These are phyloP conservation scores for Zygoascus sp. DNA, from an alignment of 1,139 yeast genomes.

Conservation along the genomic window DNA sequence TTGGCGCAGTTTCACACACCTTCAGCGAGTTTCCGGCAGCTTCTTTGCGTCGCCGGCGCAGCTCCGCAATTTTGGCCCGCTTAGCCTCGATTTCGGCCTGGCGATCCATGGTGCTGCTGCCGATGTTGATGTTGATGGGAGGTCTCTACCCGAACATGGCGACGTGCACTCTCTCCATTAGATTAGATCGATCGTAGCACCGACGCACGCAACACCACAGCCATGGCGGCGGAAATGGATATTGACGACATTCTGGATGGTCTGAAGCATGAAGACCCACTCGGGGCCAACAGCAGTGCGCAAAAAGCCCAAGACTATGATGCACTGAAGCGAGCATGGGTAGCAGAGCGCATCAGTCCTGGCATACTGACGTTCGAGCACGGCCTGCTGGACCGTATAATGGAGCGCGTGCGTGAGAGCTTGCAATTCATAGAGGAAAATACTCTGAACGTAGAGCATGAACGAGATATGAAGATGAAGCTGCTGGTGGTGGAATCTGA, in stretches of 20 bases:
- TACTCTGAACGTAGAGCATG: conserved; percentile 47
- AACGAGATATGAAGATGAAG: conserved; percentile 64
- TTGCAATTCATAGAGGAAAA: conserved; percentile 64
- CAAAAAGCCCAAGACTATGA: conserved; percentile 7
- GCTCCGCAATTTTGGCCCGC: conserved; percentile 43
- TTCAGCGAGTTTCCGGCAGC: conserved; percentile 6
- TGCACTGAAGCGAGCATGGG: conserved; percentile 61
- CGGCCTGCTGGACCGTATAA: conserved; percentile 51
- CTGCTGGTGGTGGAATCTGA: conserved; percentile 87
- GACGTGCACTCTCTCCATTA: too few relatives aligned
- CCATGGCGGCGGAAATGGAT: conserved; percentile 13
- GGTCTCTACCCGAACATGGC: neutral
- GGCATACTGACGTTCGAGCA: conserved; percentile 71
- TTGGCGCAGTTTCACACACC: conserved; percentile 3
- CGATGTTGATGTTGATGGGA: neutral
- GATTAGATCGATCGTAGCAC: too few relatives aligned
- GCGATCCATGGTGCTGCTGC: conserved; percentile 27
- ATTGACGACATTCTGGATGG: conserved; percentile 30
- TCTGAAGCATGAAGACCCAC: conserved; percentile 19
- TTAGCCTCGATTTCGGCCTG: conserved; percentile 45
- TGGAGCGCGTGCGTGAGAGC: conserved; percentile 49
- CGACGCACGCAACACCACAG: too few relatives aligned
- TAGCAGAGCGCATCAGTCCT: conserved; percentile 80
- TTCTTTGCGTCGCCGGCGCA: conserved; percentile 29
- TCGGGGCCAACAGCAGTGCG: neutral